Base-by-base conservation (phyloP, 1,284 basidiomycete genomes). In the Trichosporon sp. region DNA sequence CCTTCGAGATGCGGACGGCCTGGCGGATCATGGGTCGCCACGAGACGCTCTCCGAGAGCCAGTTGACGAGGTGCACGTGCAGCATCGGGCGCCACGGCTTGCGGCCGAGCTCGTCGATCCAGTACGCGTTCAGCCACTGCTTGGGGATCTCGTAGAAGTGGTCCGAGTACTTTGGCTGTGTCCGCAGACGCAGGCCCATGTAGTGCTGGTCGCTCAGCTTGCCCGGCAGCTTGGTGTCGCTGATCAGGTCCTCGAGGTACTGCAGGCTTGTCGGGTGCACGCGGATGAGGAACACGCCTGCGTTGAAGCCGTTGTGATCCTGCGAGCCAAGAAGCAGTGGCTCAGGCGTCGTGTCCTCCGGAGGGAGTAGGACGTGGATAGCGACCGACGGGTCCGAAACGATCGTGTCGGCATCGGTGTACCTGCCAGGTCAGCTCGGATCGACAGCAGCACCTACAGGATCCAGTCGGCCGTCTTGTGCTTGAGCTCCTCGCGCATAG, bases 281-380 rank as follows among this genome's bases (percentile, higher is more conserved):
- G 38, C 70, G 69, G 38, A 71, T 48, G 11, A 74, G 51, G 26
- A 76, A 56, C 4, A 69, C 73, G 16, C 75, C 73, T 6, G 69
- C 63, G 59, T 74, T 74, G 54, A 76, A 64, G 11, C 75, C 75
- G 43, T 74, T 71, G 66, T 73, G 75, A 43, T 74, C 71, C 68
- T 74, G 73, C 4, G 64, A 66, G 7, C 59, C 71, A 46, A 73
- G 67, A 26, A 76, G 61, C n/a, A 71, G 59, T 1, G 75, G 70
- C 16, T 48, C 40, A 5, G 67, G 70, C 4, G 21, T 12, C 16
- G 56, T n/a, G 4, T 61, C 26, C 5, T 69, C n/a, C 1, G 73
- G 66, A 1, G 75, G 75, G 4, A 76, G 69, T 4, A 74, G 70
- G 56, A 63, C 40, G 67, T 74, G 73, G 4, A 76, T 5, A 6